Conservation (phyloP, 768 basidiomycete genomes). For the Candolleomyces eurysporus region DNA sequence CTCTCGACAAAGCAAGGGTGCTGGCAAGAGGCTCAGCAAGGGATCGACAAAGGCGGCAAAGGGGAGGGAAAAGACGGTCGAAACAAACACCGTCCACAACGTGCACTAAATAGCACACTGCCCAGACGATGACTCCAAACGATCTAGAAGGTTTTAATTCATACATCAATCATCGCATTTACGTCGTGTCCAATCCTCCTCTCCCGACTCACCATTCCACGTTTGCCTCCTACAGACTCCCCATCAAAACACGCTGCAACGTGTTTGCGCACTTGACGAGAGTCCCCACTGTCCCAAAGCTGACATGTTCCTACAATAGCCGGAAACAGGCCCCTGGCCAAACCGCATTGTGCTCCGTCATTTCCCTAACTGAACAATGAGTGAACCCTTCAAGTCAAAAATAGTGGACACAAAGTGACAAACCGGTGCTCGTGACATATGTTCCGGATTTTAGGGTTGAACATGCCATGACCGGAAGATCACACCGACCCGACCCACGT, state of each 20-base stretch:
- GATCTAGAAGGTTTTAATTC: constrained; percentile 1
- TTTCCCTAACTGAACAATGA: too few species aligned
- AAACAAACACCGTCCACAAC: not conserved
- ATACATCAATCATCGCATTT: constrained; percentile 4
- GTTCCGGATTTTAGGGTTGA: constrained; percentile 1
- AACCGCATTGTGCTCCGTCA: not conserved
- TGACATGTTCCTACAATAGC: not conserved
- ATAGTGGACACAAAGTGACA: not conserved
- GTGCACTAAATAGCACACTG: not conserved
- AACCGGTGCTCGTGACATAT: not conserved
- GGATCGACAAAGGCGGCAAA: too few species aligned
- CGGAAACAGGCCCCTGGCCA: not conserved
- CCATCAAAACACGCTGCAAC: not conserved
- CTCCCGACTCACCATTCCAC: not conserved
- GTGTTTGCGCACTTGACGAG: constrained; percentile 2
- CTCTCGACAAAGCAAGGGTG: not conserved
- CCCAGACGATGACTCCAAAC: not conserved
- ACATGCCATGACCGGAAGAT: not conserved
- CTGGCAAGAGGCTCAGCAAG: not conserved
- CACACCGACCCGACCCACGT: not conserved
- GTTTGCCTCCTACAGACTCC: not conserved
- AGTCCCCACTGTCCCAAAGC: not conserved
- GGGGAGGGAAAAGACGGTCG: not conserved
- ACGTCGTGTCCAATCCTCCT: not conserved
- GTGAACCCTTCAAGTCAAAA: too few species aligned